Percentiles rank a stretch among this genome's conserved stretches.
Conservation (phyloP, 2,329 filamentous ascomycete genomes). For the Cladosporium sp. region DNA sequence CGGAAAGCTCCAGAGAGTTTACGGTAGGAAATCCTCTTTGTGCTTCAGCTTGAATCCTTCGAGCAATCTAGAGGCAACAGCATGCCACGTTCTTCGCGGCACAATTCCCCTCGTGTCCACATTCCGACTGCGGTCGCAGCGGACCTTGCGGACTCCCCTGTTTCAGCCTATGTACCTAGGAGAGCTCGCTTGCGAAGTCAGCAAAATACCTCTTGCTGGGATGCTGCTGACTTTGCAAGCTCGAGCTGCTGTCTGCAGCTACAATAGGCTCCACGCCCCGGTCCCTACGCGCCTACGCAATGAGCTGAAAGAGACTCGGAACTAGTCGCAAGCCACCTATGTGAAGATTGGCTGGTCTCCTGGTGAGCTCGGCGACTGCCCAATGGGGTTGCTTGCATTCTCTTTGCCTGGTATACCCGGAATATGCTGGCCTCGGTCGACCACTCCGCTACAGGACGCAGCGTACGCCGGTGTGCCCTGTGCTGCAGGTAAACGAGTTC, state of each 20-base stretch:
- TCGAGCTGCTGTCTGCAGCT: slow-evolving; percentile 7
- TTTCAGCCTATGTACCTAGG: background rate
- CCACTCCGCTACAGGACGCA: background rate
- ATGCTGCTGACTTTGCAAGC: slow-evolving; percentile 10
- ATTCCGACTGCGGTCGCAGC: slow-evolving; percentile 6
- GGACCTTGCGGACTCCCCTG: slow-evolving; percentile 3
- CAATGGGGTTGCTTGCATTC: background rate
- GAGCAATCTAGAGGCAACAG: background rate
- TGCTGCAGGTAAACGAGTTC: background rate
- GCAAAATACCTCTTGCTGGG: slow-evolving; percentile 5
- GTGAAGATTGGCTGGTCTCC: background rate
- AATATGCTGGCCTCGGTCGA: background rate
- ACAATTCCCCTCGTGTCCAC: background rate
- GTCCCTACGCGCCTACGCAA: background rate
- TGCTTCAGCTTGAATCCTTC: background rate
- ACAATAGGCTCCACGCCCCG: background rate
- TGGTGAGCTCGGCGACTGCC: background rate
- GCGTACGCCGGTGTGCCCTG: background rate
- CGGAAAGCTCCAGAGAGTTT: background rate
- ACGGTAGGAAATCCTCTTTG: background rate
- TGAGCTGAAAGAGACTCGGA: slow-evolving; percentile 2
- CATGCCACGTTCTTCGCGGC: background rate
- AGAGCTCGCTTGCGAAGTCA: slow-evolving; percentile 10
- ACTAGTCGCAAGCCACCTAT: background rate
- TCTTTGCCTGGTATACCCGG: background rate